Base-by-base conservation (phyloP, 2,329 filamentous ascomycete genomes). In the Ophiognomonia clavigignenti-juglandacearum region DNA sequence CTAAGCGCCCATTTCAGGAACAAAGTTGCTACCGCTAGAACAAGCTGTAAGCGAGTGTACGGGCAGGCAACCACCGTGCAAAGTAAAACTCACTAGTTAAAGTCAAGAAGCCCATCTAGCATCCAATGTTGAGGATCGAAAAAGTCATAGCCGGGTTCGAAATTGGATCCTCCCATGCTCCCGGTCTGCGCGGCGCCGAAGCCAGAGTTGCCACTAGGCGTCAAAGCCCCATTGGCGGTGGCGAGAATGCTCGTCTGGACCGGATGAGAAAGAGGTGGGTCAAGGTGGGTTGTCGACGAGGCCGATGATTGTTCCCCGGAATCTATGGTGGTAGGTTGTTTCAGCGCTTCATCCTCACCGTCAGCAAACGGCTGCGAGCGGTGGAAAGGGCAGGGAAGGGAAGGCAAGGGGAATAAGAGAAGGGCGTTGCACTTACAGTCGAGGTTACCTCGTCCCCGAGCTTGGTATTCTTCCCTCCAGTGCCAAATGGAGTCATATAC, bases 91-190 rank as follows among this genome's bases (percentile, higher is more conserved):
- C 22, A 36, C 34, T 85, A 90, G 54, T 87, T 88, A 61, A 92
- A 86, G 61, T 91, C 86, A 51, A 93, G 74, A 27, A 92, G 73
- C 13, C 88, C 88, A 63, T 96, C 91, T 51, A 96, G 72, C 73
- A 95, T 89, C 91, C 91, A 96, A 64, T 92, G 88, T 58, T 96
- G 76, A 1, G 91, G 88, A 66, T 96, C 90, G 60, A 95, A 96
- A 52, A 95, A 88, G 63, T 95, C 88, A 64, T 85, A 9, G 80
- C 78, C 46, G 86, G 31, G 78, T 54, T 78, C 75, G 53, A 87
- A 85, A 56, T 75, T 74, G 53, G 80, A 64, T 24, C 70, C 69
- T 22, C 65, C 65, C 43, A 79, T 68, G 60, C 79, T 70, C 57
- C 66, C 69, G 54, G 69, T 72, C 18, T 71, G 63, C 22, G 64